Percentiles rank a stretch among this genome's conserved stretches.
Evolutionary conservation across 306 rosid genomes (phyloP).

Genomic region (Hippophae tibetana): DNA sequence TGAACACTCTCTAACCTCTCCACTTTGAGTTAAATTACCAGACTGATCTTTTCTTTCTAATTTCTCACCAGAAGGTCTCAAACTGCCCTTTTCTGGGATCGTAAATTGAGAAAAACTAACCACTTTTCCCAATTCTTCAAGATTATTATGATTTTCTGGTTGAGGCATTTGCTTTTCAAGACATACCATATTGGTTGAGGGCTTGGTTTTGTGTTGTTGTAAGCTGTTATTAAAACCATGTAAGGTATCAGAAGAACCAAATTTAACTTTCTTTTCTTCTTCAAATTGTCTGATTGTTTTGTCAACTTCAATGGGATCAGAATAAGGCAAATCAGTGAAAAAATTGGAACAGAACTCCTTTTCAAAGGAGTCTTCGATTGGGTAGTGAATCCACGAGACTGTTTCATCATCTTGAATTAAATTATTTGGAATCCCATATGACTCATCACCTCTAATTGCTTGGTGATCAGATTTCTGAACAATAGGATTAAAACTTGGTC

Average conservation of each 20-base stretch:
- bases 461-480: conserved; percentile 44
- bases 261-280: conserved; percentile 32
- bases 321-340: conserved; percentile 41
- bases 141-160: conserved; percentile 39
- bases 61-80: conserved; percentile 29
- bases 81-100: conserved; percentile 17
- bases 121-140: conserved; percentile 21
- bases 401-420: conserved; percentile 55
- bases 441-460: conserved; percentile 23
- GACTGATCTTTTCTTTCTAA: conserved; percentile 26
- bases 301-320: conserved; percentile 35
- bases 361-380: conserved; percentile 55
- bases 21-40: conserved; percentile 15
- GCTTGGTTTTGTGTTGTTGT: conserved; percentile 23
- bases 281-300: conserved; percentile 37
- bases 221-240: conserved; percentile 15
- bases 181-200: conserved; percentile 28
- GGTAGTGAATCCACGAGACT: conserved; percentile 53
- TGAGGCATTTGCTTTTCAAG: conserved; percentile 45
- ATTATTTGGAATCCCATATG: conserved; percentile 35
- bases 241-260: conserved; percentile 25
- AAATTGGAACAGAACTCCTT: conserved; percentile 47
- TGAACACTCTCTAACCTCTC: conserved; percentile 49
- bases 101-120: conserved; percentile 36
- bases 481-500: conserved; percentile 23